Evolutionary conservation across 352 stramenopile genomes (phyloP).

Genomic region (Aphanomyces euteiches): DNA sequence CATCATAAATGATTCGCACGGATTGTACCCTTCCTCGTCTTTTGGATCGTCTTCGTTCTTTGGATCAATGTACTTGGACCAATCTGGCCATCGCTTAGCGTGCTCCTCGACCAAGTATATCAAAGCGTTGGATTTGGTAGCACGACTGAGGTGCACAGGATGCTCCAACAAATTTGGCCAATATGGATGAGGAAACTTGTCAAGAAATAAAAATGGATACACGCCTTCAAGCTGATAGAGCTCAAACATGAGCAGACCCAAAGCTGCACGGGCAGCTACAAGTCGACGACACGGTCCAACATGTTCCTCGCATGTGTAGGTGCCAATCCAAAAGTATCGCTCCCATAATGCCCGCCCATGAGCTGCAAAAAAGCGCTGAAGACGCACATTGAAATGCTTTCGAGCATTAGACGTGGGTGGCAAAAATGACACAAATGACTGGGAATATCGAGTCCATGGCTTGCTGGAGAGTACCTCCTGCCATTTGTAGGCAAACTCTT

Average conservation of each 20-base stretch:
- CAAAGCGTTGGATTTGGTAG: not conserved
- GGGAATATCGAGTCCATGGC: too few species aligned
- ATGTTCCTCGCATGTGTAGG: not conserved
- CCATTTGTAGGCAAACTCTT: too few species aligned
- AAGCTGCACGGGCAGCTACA: not conserved
- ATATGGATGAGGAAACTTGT: constrained; percentile 5
- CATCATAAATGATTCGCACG: too few species aligned
- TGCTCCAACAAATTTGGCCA: not conserved
- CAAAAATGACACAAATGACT: not conserved
- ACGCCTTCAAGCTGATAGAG: constrained; percentile 18
- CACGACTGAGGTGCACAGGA: constrained; percentile 1
- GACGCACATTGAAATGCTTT: not conserved
- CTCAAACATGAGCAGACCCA: constrained; percentile 5
- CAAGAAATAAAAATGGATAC: not conserved
- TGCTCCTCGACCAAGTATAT: not conserved
- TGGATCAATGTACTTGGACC: constrained; percentile 1
- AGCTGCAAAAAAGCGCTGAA: not conserved
- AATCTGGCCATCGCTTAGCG: not conserved
- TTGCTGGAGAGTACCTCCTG: too few species aligned
- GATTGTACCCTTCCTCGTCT: too few species aligned
- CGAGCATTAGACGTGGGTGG: not conserved
- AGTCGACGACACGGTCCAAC: not conserved
- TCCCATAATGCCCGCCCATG: constrained; percentile 8
- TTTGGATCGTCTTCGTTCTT: not conserved
- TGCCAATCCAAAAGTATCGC: constrained; percentile 5